Base-by-base conservation (phyloP, 1,139 yeast genomes). In the Geotrichum europaeum region DNA sequence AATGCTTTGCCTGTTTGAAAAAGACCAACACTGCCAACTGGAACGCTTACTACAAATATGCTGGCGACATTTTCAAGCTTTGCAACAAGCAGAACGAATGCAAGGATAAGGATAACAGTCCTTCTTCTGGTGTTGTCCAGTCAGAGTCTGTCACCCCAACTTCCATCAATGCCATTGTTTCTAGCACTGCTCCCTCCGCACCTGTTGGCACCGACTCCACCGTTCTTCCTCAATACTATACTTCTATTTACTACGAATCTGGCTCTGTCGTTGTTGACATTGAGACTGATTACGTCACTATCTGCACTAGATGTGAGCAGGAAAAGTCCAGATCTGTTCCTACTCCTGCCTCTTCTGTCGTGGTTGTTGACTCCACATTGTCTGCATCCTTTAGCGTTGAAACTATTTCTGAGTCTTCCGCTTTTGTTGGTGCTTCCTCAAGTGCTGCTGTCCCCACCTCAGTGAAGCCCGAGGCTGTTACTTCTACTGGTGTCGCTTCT, bases 121-220 rank as follows among this genome's bases (percentile, higher is more conserved):
- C 50, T 18, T 47, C 50, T 18, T 34, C 55, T 36, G 20, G 24
- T 20, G n/a, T n/a, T 6, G 43, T 36, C 25, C 45, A 12, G 24
- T 22, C 32, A 9, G 52, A 24, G 32, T 13, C 45, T 51, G 43
- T 40, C 24, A 51, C 53, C 15, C 25, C 32, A n/a, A 28, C 22
- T 12, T 20, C 5, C 5, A 4, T 24, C 4, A 30, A 18, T 34
- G 36, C 18, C 25, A 20, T 28, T 28, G 36, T 9, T 9, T n/a
- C 20, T 24, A 47, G 25, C 6, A 4, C 64, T 25, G 55, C 60
- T 36, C 61, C 64, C 25, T 36, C 61, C 18, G 61, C 55, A 22
- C 51, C 58, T 49, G 50, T 53, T 53, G 56, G 32, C 30, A 32
- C 47, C 34, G 28, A 36, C n/a, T 32, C 55, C 20, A 13, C 47